These are phyloP conservation scores for Fagus sylvatica DNA, from an alignment of 306 rosid species.

Conservation along the genomic window DNA sequence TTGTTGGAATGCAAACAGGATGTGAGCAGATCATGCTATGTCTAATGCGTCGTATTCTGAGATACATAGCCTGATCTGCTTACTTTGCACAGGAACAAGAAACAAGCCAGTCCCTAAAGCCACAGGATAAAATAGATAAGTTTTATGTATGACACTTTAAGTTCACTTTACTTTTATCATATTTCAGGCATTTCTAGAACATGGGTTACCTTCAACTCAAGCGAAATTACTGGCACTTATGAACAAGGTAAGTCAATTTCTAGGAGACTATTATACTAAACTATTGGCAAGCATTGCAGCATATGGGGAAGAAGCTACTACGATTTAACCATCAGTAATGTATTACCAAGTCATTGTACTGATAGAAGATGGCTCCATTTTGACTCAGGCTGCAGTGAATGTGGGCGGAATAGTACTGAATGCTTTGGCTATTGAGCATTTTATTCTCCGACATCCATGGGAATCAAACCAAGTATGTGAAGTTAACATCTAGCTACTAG, in stretches of 20 bases:
- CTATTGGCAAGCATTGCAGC: neutral
- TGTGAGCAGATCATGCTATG: too few relatives aligned
- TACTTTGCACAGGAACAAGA: too few relatives aligned
- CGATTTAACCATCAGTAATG: neutral
- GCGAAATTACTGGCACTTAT: conserved; percentile 68
- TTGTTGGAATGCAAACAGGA: too few relatives aligned
- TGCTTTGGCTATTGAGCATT: conserved; percentile 93
- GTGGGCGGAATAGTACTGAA: conserved; percentile 86
- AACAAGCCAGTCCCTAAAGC: conserved; percentile 10
- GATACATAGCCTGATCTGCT: too few relatives aligned
- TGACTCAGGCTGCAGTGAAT: conserved; percentile 71
- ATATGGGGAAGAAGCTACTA: too few relatives aligned
- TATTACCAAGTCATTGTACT: conserved; percentile 4
- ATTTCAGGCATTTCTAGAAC: conserved; percentile 84
- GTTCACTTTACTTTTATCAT: conserved; percentile 7
- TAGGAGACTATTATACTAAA: neutral
- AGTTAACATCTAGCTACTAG: neutral
- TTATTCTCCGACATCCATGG: conserved; percentile 77
- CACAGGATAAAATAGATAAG: neutral
- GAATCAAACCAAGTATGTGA: conserved; percentile 62
- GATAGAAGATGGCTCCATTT: conserved; percentile 8
- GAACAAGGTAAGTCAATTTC: conserved; percentile 62
- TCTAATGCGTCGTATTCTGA: too few relatives aligned
- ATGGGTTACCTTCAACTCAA: conserved; percentile 73
- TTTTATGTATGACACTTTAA: conserved; percentile 6